A percentile compares a stretch with the other conserved stretches of the same genome.
phyloP scores from a whole-genome alignment of 768 basidiomycete genomes.

The Phallus indusiatus region DNA sequence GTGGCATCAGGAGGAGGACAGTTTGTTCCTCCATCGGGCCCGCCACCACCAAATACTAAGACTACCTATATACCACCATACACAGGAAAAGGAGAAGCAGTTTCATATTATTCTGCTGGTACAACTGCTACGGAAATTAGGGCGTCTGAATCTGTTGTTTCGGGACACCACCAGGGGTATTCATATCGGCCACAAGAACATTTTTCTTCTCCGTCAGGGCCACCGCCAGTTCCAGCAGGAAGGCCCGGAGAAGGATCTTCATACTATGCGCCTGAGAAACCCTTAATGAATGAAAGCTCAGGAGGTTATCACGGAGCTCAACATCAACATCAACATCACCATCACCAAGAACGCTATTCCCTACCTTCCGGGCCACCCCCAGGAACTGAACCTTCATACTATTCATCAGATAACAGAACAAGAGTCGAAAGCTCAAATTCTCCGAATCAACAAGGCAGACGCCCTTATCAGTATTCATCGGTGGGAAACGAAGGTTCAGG shows the following conservation, averaged over 20 bases:
- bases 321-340: not conserved
- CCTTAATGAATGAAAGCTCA: not conserved
- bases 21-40: not conserved
- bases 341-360: not conserved
- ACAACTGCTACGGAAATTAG: not conserved
- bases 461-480: not conserved
- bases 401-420: no score
- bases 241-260: not conserved
- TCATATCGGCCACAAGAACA: not conserved
- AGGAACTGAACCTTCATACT: not conserved
- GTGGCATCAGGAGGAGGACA: not conserved
- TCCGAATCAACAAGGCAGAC: not conserved
- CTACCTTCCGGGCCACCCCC: not conserved
- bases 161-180: constrained; percentile 1
- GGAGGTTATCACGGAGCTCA: not conserved
- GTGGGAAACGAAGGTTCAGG: not conserved
- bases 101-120: constrained; percentile 8
- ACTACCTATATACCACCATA: constrained; percentile 7
- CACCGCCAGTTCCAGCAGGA: not conserved
- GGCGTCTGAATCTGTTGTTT: not conserved
- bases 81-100: constrained; percentile 11
- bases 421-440: not conserved
- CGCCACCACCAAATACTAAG: not conserved
- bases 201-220: constrained; percentile 21
- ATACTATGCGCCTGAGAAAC: not conserved